Conservation (phyloP, 1,284 basidiomycete species). For the Clitocybe nebularis region DNA sequence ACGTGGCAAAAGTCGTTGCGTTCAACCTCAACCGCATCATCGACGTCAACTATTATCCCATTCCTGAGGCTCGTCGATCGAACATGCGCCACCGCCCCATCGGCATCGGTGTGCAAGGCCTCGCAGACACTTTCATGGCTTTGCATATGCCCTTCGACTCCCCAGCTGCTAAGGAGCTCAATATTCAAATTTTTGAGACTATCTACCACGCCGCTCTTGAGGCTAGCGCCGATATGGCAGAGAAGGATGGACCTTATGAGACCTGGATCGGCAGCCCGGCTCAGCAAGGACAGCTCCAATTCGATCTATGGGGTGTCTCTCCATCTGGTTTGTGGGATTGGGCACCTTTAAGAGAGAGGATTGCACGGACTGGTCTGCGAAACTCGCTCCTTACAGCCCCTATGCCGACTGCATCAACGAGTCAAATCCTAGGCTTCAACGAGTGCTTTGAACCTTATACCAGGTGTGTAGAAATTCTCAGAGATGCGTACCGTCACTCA, state of each 20-base stretch:
- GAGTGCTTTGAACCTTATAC: slow-evolving; percentile 99
- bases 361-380: slow-evolving; percentile 82
- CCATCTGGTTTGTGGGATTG: slow-evolving; percentile 97
- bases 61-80: slow-evolving; percentile 85
- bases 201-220: slow-evolving; percentile 97
- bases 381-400: slow-evolving; percentile 96
- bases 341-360: slow-evolving; percentile 83
- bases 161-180: slow-evolving; percentile 81
- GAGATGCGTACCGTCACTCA: slow-evolving; percentile 3
- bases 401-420: slow-evolving; percentile 99
- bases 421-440: slow-evolving; percentile 98
- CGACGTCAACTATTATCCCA: slow-evolving; percentile 93
- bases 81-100: slow-evolving; percentile 99
- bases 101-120: slow-evolving; percentile 96
- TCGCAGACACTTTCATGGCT: slow-evolving; percentile 98
- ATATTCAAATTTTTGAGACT: slow-evolving; percentile 97
- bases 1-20: slow-evolving; percentile 89
- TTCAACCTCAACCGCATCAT: slow-evolving; percentile 95
- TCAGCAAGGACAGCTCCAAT: slow-evolving; percentile 87
- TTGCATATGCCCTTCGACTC: slow-evolving; percentile 96
- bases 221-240: slow-evolving; percentile 88
- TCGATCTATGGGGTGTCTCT: slow-evolving; percentile 92
- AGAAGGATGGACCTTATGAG: slow-evolving; percentile 82
- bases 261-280: slow-evolving; percentile 93
- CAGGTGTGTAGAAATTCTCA: slow-evolving; percentile 44